phyloP scores from a whole-genome alignment of 805 yeast genomes.

The Jamesozyma piceae region DNA sequence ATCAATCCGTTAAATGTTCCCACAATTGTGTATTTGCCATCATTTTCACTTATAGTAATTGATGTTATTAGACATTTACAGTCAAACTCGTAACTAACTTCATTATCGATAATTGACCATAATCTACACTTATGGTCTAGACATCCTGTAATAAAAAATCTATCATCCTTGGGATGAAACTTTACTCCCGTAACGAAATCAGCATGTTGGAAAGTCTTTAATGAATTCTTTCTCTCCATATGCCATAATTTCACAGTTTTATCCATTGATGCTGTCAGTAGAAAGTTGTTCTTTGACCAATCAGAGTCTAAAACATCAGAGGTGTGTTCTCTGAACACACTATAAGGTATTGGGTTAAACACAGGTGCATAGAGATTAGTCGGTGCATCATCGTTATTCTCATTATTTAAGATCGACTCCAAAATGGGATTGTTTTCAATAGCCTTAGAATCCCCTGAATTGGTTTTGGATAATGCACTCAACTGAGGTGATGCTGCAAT shows the following conservation, averaged over 20 bases:
- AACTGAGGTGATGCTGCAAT: conserved; percentile 1
- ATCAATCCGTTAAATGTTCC: conserved; percentile 77
- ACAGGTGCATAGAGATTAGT: conserved; percentile 55
- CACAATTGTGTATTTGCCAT: conserved; percentile 45
- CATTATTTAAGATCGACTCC: neutral
- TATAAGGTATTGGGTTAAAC: conserved; percentile 57
- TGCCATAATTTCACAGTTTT: conserved; percentile 81
- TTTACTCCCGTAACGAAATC: conserved; percentile 74
- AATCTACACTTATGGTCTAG: conserved; percentile 64
- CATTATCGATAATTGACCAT: conserved; percentile 78
- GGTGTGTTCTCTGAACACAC: conserved; percentile 56
- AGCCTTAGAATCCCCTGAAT: neutral
- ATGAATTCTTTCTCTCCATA: conserved; percentile 51
- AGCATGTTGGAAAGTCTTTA: conserved; percentile 59
- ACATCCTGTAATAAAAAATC: conserved; percentile 78
- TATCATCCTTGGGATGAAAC: conserved; percentile 79
- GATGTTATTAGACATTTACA: conserved; percentile 67
- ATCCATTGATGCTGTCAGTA: conserved; percentile 78
- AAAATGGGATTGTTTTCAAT: no score
- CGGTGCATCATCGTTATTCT: conserved; percentile 1
- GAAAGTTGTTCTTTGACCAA: conserved; percentile 82
- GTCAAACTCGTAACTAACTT: conserved; percentile 50
- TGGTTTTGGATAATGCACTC: neutral
- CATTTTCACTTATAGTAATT: conserved; percentile 57
- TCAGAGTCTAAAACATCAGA: conserved; percentile 65